Base-by-base conservation (phyloP, 768 basidiomycete genomes). In the Suillus paluster region DNA sequence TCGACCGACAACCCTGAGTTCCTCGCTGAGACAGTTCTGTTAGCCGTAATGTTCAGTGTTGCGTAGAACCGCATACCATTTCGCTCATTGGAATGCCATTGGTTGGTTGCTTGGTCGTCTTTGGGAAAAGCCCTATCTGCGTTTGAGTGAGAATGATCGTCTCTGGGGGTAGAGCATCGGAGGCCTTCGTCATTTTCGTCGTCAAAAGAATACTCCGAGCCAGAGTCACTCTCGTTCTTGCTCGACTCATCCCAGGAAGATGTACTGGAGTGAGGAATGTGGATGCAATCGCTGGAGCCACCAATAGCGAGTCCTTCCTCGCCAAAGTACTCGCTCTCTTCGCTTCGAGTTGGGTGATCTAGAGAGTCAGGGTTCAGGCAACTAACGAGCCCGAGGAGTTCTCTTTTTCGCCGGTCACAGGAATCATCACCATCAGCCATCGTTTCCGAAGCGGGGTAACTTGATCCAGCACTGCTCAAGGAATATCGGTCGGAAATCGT, bases 261-360 rank as follows among this genome's bases (percentile, higher is more conserved):
- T 52, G 52, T 53, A 42, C 54, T 15, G n/a, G 41, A 55, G 27
- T 38, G 17, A 17, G 14, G 55, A 5, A 48, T 6, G 52, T 45
- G 21, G 27, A 58, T 58, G 11, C 61, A 52, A 34, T 74, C 70
- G 41, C 59, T 65, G 38, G 76, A 76, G 4, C 69, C 73, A 48
- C 75, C 74, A n/a, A 79, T 69, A 1, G 79, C 79, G 12, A 79
- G 61, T 4, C 77, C 79, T 42, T 77, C 71, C 60, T 73, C 74
- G 6, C 72, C 75, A 23, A 56, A 61, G 61, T 77, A 76, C 25
- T 79, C 77, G 59, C 72, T 76, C 58, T 73, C 78, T 10, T 67
- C 74, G 17, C 52, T 53, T 53, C 45, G 30, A 59, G n/a, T 38
- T 19, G 53, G 60, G 1, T 63, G 61, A 10, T 66, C 55, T 23